These are phyloP conservation scores for Mycena sanguinolenta DNA, from an alignment of 768 basidiomycete species.

Conservation along the genomic window DNA sequence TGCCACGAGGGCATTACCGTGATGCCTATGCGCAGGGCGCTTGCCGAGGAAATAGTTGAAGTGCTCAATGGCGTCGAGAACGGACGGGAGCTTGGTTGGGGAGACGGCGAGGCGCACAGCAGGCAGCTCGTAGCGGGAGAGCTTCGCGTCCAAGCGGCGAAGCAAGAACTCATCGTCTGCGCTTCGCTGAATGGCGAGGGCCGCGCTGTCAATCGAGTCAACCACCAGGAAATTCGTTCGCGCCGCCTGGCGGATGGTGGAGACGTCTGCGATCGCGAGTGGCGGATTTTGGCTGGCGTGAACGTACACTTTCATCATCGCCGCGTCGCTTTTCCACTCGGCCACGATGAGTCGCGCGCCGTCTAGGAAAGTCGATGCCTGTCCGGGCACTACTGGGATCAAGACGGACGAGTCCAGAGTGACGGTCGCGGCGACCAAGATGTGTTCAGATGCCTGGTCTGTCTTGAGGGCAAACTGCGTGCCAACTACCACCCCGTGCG, in stretches of 20 bases:
- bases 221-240: conserved; percentile 22
- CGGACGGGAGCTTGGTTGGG: conserved; percentile 2
- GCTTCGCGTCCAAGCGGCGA: conserved; percentile 20
- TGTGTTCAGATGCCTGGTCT: neutral
- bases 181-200: conserved; percentile 15
- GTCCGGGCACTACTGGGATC: neutral
- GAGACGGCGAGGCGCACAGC: conserved; percentile 9
- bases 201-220: conserved; percentile 17
- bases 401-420: conserved; percentile 22
- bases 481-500: conserved; percentile 31
- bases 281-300: neutral
- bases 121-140: conserved; percentile 9
- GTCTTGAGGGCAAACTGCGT: conserved; percentile 22
- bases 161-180: conserved; percentile 9
- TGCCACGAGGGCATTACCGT: neutral
- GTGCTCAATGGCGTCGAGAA: conserved; percentile 27
- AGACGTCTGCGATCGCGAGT: conserved; percentile 18
- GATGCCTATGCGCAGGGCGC: conserved; percentile 1
- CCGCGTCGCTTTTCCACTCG: conserved; percentile 30
- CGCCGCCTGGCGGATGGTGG: neutral
- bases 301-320: conserved; percentile 30
- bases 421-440: conserved; percentile 28
- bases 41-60: conserved; percentile 33
- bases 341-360: conserved; percentile 16
- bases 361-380: neutral